Evolutionary conservation across 2,329 filamentous ascomycete genomes (phyloP), one percentile per base, ranked within the genome.

Genomic region (Hypoxylon sp.): DNA sequence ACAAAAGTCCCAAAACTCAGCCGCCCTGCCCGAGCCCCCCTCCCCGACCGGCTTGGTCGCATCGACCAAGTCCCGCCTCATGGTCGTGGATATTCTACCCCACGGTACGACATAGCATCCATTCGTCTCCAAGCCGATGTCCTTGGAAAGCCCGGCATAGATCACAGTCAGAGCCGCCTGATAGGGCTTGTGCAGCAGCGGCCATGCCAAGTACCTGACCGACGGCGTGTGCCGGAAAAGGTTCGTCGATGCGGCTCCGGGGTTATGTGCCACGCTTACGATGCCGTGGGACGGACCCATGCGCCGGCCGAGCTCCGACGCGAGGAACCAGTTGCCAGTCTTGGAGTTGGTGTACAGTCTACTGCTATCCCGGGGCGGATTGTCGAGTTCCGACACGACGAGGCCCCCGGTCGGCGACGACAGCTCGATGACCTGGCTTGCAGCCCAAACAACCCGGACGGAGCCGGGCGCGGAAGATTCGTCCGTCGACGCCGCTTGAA

Each of bases 401-500:
- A 68, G 29, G 1, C 61, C 63, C 3, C 55, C 48, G 0, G 46
- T 3, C 1, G 67, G 66, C 1, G 64, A 52, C 9, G 55, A 56
- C 1, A 69, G 59, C 51, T 70, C 64, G 9, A 63, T 41, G 2
- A 60, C 46, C 21, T 67, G 62, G 18, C 64, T 65, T 35, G 26
- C 21, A 0, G 59, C 48, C 65, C 63, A 69, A 6, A 68, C 38
- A 9, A 67, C 46, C 0, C 67, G 63, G 6, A 58, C 60, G 6
- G 47, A 59, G 13, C 37, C 55, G 2, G 52, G 31, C 31, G 10
- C 31, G 31, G 31, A 13, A 17, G 60, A 29, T 10, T 4, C 52
- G 20, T 17, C 48, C n/a, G 27, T n/a, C 2, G 58, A 65, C 1
- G 71, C 31, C 9, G 62, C 66, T 13, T 67, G 65, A 2, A 78